Base-by-base conservation (phyloP, 1,284 basidiomycete species). In the Sphaerobolus stellatus region DNA sequence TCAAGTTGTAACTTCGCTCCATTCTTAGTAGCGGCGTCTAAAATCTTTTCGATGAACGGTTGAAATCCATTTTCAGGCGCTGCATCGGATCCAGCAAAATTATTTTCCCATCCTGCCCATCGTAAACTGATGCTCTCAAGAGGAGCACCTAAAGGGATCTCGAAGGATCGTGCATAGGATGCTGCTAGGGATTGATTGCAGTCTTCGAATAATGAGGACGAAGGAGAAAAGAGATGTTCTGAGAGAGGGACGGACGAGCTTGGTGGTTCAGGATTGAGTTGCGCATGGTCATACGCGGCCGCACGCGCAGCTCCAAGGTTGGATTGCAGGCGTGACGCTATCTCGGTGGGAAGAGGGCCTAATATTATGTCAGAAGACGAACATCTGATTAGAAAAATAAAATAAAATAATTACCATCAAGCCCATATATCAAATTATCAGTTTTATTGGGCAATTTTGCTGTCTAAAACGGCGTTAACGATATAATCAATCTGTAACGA, bases 1-100 rank as follows among this genome's bases (percentile, higher is more conserved):
- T 25, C 41, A 20, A 44, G 11, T 14, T 20, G 41, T 22, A 20
- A 22, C 3, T 44, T 25, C 20, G 14, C 3, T 7, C 41, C 41
- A 14, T 22, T 14, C 13, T 20, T 44, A 22, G 43, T 34, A 5
- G 53, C 48, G 9, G n/a, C 52, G 5, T 24, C 47, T n/a, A 55
- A n/a, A 13, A 58, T 24, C 16, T 28, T 43, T 18, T 22, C 48
- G 22, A 58, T 22, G 5, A 58, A 34, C 4, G 1, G n/a, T 44
- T 58, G 57, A 33, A 51, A 58, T n/a, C 54, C 57, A 5, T 41
- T 48, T 40, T 56, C 57, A 13, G 57, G 57, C 5, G 52, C 54
- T 3, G 53, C 57, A 34, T 58, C 48, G 2, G 53, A 55, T 9
- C 54, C 57, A 6, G 54, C 43, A 40, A 28, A 58, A 9, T 31